Evolutionary conservation across 1,284 basidiomycete genomes (phyloP).

Genomic region (Apiotrichum laibachii): DNA sequence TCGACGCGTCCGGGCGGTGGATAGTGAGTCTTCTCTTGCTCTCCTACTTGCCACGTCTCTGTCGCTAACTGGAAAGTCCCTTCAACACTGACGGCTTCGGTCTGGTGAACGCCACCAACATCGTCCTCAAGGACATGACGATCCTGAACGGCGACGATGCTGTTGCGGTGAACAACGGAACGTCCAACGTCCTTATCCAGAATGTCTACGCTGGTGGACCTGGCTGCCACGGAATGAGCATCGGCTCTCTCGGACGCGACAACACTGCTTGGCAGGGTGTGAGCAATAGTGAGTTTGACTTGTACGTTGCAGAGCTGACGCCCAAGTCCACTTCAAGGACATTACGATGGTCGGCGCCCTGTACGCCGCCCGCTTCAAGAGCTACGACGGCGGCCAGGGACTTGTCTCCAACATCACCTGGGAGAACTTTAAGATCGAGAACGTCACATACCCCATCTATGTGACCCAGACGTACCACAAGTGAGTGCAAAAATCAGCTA

Average conservation of each 20-base stretch:
- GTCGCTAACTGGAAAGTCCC: constrained; percentile 26
- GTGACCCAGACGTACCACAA: constrained; percentile 55
- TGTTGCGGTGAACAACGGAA: constrained; percentile 55
- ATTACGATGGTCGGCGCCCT: constrained; percentile 48
- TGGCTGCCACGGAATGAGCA: constrained; percentile 56
- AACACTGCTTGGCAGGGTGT: constrained; percentile 42
- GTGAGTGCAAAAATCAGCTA: not conserved
- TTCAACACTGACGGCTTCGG: constrained; percentile 57
- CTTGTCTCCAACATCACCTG: constrained; percentile 54
- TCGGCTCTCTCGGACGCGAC: constrained; percentile 55
- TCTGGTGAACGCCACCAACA: constrained; percentile 28
- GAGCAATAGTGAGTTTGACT: constrained; percentile 11
- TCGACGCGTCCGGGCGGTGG: constrained; percentile 50
- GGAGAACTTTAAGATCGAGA: constrained; percentile 53
- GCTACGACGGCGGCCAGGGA: constrained; percentile 56
- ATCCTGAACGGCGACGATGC: constrained; percentile 56
- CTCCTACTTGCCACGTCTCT: too few relatives aligned
- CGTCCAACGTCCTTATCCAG: constrained; percentile 53
- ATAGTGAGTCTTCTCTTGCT: constrained; percentile 26
- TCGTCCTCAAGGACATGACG: constrained; percentile 27
- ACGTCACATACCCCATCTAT: constrained; percentile 52
- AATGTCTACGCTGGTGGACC: constrained; percentile 55
- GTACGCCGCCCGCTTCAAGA: constrained; percentile 55
- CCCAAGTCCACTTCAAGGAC: constrained; percentile 25
- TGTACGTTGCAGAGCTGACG: not conserved